phyloP scores from a whole-genome alignment of 2,329 filamentous ascomycete genomes.

The Epichloe baconii region DNA sequence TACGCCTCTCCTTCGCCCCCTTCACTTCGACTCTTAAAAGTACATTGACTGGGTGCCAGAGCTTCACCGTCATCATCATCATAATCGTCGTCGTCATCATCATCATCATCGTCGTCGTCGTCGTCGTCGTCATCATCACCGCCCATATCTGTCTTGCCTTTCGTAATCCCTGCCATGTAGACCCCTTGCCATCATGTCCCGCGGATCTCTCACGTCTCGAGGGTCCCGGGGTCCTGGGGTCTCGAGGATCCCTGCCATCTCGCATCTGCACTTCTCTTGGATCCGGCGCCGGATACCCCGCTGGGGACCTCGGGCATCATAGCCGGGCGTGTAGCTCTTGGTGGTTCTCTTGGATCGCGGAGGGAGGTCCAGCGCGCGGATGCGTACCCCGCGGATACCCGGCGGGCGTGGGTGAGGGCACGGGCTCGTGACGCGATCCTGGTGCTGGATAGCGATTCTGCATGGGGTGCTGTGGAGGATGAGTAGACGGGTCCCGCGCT shows the following conservation, averaged over 20 bases:
- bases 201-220: conserved; percentile 24
- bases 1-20: too few relatives aligned
- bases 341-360: conserved; percentile 29
- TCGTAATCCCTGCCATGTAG: conserved; percentile 34
- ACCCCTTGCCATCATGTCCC: conserved; percentile 29
- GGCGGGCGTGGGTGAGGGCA: conserved; percentile 25
- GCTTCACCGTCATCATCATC: background rate
- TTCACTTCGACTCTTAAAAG: too few relatives aligned
- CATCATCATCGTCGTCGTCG: background rate
- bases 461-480: conserved; percentile 23
- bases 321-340: conserved; percentile 34
- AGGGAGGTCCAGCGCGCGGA: conserved; percentile 28
- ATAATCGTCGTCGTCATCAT: background rate
- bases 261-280: conserved; percentile 19
- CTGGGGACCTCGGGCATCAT: conserved; percentile 29
- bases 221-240: background rate
- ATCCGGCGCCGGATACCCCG: conserved; percentile 21
- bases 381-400: conserved; percentile 31
- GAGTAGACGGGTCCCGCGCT: conserved; percentile 24
- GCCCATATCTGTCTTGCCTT: conserved; percentile 31
- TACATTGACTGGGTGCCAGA: too few relatives aligned
- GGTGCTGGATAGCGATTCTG: conserved; percentile 25
- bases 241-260: conserved; percentile 18
- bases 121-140: conserved; percentile 12
- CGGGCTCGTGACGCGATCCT: conserved; percentile 27